Evolutionary conservation across 441 rosid species (phyloP), one percentile per base, ranked within the genome.

Genomic region (Gossypium gossypioides): DNA sequence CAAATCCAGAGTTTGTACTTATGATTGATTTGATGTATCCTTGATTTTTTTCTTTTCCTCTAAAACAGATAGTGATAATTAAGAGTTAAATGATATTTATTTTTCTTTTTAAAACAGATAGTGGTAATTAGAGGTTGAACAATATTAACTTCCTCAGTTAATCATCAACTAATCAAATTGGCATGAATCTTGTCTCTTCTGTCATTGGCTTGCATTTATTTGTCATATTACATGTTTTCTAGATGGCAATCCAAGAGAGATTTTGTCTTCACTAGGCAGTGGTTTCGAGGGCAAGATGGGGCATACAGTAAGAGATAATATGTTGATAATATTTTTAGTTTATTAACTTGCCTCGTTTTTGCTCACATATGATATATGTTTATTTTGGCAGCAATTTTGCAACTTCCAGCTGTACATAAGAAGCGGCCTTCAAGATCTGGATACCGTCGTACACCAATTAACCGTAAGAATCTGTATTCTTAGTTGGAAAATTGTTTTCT

Each of bases 281-380:
- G 99, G 99, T 91, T 96, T 85, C 86, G 82, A 60, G 94, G 91
- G 70, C 99, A 93, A 83, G 98, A 93, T 82, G 99, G 99, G 73
- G 86, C 94, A 80, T 96, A 96, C 64, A 91, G 99, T 96, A 86
- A 90, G 99, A 89, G 98, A 65, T n/a, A 75, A 71, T 73, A 75
- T 44, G 27, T 51, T 24, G 71, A 40, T 69, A 56, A 62, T 72
- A 42, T 46, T 68, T 50, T 19, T 24, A 48, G 48, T 59, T 70
- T 46, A 58, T 57, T 57, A 66, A 65, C 27, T 62, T 82, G 67
- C 71, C 71, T 67, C 48, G 68, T 44, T 70, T 71, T 85, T 27
- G 51, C 71, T 82, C 62, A 68, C 32, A 32, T 51, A 34, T 29
- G 16, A 5, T 50, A 19, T 72, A 58, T 19, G 32, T 66, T 32